Evolutionary conservation across 2,329 filamentous ascomycete species (phyloP).

Genomic region (Fonsecaea monophora): DNA sequence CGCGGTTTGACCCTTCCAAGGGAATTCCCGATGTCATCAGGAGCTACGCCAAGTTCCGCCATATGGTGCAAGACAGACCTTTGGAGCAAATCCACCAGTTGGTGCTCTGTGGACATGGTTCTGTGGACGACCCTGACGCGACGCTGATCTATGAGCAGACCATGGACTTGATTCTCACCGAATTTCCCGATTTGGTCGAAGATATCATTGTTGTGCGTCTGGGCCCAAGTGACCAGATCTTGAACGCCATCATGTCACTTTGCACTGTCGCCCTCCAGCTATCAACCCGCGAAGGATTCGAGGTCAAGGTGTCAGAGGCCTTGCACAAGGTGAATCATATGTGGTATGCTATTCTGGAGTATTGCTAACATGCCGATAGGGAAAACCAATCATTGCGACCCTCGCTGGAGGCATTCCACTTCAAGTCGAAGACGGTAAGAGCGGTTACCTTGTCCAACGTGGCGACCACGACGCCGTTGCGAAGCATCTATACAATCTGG

Average conservation of each 20-base stretch:
- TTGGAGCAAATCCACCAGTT: conserved; percentile 69
- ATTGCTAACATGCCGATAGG: conserved; percentile 44
- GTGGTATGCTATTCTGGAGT: too few relatives aligned
- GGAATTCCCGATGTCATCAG: conserved; percentile 79
- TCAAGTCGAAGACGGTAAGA: conserved; percentile 73
- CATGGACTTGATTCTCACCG: conserved; percentile 68
- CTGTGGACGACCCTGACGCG: conserved; percentile 80
- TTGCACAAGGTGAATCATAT: conserved; percentile 64
- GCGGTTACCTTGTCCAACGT: conserved; percentile 75
- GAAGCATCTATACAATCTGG: conserved; percentile 68
- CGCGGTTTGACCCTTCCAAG: conserved; percentile 83
- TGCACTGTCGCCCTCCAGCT: conserved; percentile 78
- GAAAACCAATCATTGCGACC: conserved; percentile 77
- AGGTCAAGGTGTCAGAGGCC: conserved; percentile 85
- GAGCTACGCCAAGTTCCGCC: conserved; percentile 74
- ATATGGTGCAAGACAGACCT: conserved; percentile 60
- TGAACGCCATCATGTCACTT: conserved; percentile 76
- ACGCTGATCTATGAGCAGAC: conserved; percentile 74
- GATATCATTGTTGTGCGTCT: conserved; percentile 79
- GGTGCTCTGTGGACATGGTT: conserved; percentile 78
- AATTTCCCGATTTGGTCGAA: conserved; percentile 66
- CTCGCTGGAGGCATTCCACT: conserved; percentile 79
- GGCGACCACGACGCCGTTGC: conserved; percentile 75
- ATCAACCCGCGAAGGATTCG: conserved; percentile 81
- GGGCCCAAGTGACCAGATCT: conserved; percentile 77